A percentile compares a stretch with the other conserved stretches of the same genome.
Evolutionary conservation across 495 filamentous ascomycete species (phyloP).

Genomic region (Massariosphaeria phaeospora): DNA sequence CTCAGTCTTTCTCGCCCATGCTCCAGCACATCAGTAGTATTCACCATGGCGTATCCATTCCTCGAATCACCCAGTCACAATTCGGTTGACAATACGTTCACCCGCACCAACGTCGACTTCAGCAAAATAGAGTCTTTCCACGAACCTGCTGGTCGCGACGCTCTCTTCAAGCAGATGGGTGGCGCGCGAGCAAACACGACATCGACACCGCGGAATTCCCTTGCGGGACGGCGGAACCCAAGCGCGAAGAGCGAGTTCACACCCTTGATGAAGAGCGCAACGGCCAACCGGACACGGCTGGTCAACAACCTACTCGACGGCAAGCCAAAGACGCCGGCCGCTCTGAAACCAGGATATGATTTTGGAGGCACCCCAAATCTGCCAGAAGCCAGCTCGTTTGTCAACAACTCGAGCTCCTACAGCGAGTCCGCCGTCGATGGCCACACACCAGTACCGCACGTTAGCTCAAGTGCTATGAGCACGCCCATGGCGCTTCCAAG

Average conservation of each 20-base stretch:
- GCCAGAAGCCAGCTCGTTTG: constrained; percentile 55
- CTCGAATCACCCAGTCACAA: constrained; percentile 79
- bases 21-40: not conserved
- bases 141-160: constrained; percentile 55
- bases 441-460: constrained; percentile 62
- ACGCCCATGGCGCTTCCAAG: constrained; percentile 69
- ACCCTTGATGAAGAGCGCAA: constrained; percentile 84
- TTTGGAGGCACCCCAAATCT: constrained; percentile 44
- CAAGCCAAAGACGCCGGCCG: constrained; percentile 65
- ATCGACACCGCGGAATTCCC: constrained; percentile 65
- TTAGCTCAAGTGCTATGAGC: constrained; percentile 70
- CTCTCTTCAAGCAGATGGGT: constrained; percentile 24
- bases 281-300: constrained; percentile 64
- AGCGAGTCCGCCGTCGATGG: constrained; percentile 33
- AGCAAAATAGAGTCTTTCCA: constrained; percentile 80
- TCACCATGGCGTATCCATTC: constrained; percentile 28
- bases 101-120: constrained; percentile 67
- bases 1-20: constrained; percentile 2
- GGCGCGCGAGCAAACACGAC: constrained; percentile 13
- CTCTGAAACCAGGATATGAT: constrained; percentile 54
- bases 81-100: constrained; percentile 71
- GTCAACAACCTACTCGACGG: constrained; percentile 43
- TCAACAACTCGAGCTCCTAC: constrained; percentile 43
- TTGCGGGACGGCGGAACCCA: constrained; percentile 62
- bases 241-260: constrained; percentile 78